Evolutionary conservation across 106 monocot species (phyloP).

Genomic region (Allium cepa): DNA sequence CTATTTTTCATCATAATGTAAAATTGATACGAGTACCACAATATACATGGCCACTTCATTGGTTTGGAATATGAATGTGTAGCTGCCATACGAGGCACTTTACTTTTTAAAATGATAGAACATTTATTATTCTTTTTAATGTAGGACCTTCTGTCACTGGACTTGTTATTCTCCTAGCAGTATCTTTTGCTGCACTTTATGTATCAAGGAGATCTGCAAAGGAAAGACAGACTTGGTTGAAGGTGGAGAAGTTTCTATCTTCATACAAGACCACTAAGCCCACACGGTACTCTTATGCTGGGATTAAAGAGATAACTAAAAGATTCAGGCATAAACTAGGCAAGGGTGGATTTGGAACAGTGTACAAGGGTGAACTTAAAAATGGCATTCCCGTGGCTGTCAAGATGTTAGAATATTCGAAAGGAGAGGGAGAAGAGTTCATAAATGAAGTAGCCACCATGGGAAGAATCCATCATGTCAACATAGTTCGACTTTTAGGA

Average conservation of each 20-base stretch:
- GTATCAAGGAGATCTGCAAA: background rate
- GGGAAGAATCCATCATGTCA: conserved; percentile 38
- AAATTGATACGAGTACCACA: too few relatives aligned
- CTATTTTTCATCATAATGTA: background rate
- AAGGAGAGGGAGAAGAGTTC: conserved; percentile 31
- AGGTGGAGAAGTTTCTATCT: conserved; percentile 30
- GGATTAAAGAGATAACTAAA: conserved; percentile 29
- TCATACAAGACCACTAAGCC: conserved; percentile 26
- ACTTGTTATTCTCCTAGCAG: conserved; percentile 5
- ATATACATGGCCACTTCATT: too few relatives aligned
- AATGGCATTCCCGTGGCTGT: conserved; percentile 33
- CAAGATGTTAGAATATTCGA: conserved; percentile 32
- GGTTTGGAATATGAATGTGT: too few relatives aligned
- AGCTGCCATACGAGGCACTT: too few relatives aligned
- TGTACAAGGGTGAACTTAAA: conserved; percentile 25
- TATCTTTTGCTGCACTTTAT: conserved; percentile 6
- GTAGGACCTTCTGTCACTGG: conserved; percentile 5
- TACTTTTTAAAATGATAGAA: too few relatives aligned
- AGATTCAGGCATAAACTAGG: conserved; percentile 33
- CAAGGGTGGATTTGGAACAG: conserved; percentile 35
- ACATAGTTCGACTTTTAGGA: conserved; percentile 38
- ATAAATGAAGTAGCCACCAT: conserved; percentile 46
- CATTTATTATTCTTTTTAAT: background rate
- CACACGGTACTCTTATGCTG: conserved; percentile 20
- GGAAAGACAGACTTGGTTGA: conserved; percentile 20